Conservation (phyloP, 805 yeast species). For the Isabelozyma rhagii region DNA sequence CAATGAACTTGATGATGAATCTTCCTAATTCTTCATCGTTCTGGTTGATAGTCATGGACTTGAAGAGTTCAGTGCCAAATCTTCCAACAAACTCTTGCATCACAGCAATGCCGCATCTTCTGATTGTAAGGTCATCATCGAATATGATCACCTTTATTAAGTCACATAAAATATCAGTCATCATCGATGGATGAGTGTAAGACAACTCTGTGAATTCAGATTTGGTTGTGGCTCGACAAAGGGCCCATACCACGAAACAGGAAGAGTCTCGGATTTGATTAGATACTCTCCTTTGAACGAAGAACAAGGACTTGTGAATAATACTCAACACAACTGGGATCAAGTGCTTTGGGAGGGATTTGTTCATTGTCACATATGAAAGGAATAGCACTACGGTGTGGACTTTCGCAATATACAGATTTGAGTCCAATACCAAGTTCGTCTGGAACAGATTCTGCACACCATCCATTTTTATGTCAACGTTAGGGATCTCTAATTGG, state of each 20-base stretch:
- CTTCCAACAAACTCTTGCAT: slow-evolving; percentile 84
- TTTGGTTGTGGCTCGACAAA: slow-evolving; percentile 41
- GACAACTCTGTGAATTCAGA: slow-evolving; percentile 8
- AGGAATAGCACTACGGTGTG: slow-evolving; percentile 59
- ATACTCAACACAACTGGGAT: slow-evolving; percentile 31
- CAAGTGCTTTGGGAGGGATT: slow-evolving; percentile 17
- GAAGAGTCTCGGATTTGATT: slow-evolving; percentile 78
- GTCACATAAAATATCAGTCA: slow-evolving; percentile 23
- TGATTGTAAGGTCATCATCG: slow-evolving; percentile 69
- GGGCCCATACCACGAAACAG: slow-evolving; percentile 82
- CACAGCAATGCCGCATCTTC: slow-evolving; percentile 85
- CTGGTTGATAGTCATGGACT: slow-evolving; percentile 2
- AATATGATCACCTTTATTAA: slow-evolving; percentile 56
- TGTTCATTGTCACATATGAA: slow-evolving; percentile 41
- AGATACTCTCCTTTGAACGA: slow-evolving; percentile 55
- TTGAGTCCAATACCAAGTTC: slow-evolving; percentile 18
- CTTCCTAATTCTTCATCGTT: slow-evolving; percentile 17
- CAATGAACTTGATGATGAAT: slow-evolving; percentile 51
- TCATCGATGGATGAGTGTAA: slow-evolving; percentile 7
- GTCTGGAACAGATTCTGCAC: slow-evolving; percentile 1
- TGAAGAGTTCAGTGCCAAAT: slow-evolving; percentile 46
- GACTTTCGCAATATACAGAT: slow-evolving; percentile 40
- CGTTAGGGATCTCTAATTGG: slow-evolving; percentile 25
- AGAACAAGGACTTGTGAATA: slow-evolving; percentile 44
- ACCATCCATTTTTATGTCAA: not conserved